A percentile compares a stretch with the other conserved stretches of the same genome.
These are phyloP conservation scores for Ophiocordyceps camponoti-rufipedis DNA, from an alignment of 2,329 filamentous ascomycete species.

Conservation along the genomic window DNA sequence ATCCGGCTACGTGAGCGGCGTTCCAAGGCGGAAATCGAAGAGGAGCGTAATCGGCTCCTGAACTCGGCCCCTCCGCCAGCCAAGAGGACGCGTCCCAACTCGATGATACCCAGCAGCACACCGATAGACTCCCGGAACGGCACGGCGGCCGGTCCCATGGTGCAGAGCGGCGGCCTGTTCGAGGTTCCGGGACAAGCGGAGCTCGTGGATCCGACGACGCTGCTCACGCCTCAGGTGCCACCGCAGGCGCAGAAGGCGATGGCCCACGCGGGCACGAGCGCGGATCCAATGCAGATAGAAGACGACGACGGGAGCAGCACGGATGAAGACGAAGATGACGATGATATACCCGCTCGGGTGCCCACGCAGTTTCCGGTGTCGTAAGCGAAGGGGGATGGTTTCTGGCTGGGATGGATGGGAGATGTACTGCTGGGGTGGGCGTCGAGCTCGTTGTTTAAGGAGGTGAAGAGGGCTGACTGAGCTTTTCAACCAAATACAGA, in stretches of 20 bases:
- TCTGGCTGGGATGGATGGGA: too few relatives aligned
- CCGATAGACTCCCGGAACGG: background rate
- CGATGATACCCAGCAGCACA: slow-evolving; percentile 1
- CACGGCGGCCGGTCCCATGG: slow-evolving; percentile 4
- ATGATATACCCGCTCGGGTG: background rate
- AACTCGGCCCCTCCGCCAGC: slow-evolving; percentile 1
- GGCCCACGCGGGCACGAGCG: slow-evolving; percentile 3
- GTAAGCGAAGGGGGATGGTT: too few relatives aligned
- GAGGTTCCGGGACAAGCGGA: slow-evolving; percentile 18
- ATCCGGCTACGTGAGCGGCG: slow-evolving; percentile 32
- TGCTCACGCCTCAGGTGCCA: slow-evolving; percentile 6
- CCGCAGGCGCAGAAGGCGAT: background rate
- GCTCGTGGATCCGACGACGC: slow-evolving; percentile 16
- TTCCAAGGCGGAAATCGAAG: slow-evolving; percentile 25
- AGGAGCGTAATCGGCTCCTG: slow-evolving; percentile 20
- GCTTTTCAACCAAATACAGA: too few relatives aligned
- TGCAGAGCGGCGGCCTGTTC: slow-evolving; percentile 18
- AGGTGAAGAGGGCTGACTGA: too few relatives aligned
- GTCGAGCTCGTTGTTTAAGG: too few relatives aligned
- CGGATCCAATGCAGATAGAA: slow-evolving; percentile 9
- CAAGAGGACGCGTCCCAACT: slow-evolving; percentile 9
- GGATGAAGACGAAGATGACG: background rate
- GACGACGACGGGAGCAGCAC: background rate
- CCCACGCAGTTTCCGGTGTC: slow-evolving; percentile 1
- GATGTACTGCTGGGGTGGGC: too few relatives aligned